Evolutionary conservation across 2,329 filamentous ascomycete genomes (phyloP), one percentile per base, ranked within the genome.

Genomic region (Escovopsis weberi): DNA sequence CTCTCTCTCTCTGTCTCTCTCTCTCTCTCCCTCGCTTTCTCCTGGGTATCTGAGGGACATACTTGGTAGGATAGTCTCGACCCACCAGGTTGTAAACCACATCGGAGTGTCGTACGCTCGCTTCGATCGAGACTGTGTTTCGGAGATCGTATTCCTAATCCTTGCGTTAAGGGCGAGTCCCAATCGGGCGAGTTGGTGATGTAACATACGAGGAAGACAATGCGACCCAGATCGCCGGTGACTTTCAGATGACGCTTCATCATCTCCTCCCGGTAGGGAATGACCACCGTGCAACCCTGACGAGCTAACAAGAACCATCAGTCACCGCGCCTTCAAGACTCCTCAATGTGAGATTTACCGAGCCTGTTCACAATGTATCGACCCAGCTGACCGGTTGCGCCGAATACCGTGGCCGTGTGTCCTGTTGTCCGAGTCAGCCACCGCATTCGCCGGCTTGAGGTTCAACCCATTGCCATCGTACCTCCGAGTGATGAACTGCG

Each of bases 251-350:
- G 89, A 54, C 91, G 82, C 75, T 96, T 96, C 54, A 82, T 72
- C 88, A 95, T 96, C 66, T 96, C 91, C 70, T 98, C 91, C 38
- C 91, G 82, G 72, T 78, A 98, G 40, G 91, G 91, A 46, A 96
- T 66, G 46, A 98, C 78, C 35, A 98, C 91, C 34, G 83, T 94
- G 65, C 86, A 94, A 80, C 91, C 91, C 67, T 87, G 79, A 50
- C 85, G 81, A 54, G 91, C 89, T 94, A 40, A 33, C 36, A 15
- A 43, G 6, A 41, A 41, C 46, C 36, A 45, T 59, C 42, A 59
- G 53, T 37, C 40, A 26, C 43, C 33, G 33, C 8, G 19, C n/a
- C 33, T 9, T 18, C 12, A n/a, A 38, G 26, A 32, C 28, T 11
- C 28, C 28, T 11, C 26, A 8, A 11, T 43, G 5, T 35, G 39